These are phyloP conservation scores for Mesotaenium endlicherianum DNA, from an alignment of 139 green algal species.

Conservation along the genomic window DNA sequence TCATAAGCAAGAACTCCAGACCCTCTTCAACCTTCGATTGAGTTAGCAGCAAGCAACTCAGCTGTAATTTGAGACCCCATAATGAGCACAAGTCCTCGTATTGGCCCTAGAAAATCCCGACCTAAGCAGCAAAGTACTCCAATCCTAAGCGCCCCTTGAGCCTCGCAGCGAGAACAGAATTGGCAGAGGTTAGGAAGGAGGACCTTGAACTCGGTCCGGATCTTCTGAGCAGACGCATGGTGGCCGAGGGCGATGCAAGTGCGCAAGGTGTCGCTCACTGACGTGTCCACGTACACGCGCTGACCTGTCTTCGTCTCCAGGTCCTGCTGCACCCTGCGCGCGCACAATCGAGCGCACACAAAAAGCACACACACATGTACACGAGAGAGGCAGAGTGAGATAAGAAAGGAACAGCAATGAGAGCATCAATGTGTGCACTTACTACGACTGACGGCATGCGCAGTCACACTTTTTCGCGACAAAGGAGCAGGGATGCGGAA, in stretches of 20 bases:
- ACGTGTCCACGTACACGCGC: slow-evolving; percentile 31
- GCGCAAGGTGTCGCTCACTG: slow-evolving; percentile 36
- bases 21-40: not conserved
- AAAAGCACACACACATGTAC: not conserved
- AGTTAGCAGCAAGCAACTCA: too few relatives aligned
- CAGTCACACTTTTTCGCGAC: too few relatives aligned
- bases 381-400: too few relatives aligned
- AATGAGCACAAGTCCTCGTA: too few relatives aligned
- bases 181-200: not conserved
- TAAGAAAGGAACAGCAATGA: too few relatives aligned
- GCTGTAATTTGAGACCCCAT: too few relatives aligned
- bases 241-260: slow-evolving; percentile 39
- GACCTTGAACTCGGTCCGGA: slow-evolving; percentile 44
- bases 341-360: not conserved
- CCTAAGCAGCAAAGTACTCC: too few relatives aligned
- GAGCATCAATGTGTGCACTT: too few relatives aligned
- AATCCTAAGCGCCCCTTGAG: too few relatives aligned
- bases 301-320: slow-evolving; percentile 41
- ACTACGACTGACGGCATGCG: too few relatives aligned
- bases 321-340: slow-evolving; percentile 36
- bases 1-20: not conserved
- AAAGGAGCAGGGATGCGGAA: too few relatives aligned
- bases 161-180: not conserved
- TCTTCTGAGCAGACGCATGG: slow-evolving; percentile 25
- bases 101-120: too few relatives aligned